phyloP scores from a whole-genome alignment of 371 early-diverging fungal genomes.

The Catenaria anguillulae region DNA sequence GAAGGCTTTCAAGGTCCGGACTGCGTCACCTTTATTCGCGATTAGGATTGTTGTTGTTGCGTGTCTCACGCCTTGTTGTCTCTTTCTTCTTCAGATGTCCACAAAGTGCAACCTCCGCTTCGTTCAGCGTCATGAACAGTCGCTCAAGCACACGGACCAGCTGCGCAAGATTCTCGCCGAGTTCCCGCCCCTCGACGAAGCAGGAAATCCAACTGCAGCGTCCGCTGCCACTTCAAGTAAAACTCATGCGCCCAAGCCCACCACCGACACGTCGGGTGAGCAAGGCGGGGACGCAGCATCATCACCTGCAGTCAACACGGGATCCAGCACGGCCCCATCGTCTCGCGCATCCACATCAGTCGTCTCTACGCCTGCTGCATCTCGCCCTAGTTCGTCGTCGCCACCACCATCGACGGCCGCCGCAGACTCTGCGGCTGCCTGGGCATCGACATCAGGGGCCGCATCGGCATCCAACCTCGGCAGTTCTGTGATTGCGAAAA shows the following conservation, averaged over 20 bases:
- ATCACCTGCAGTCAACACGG: no score
- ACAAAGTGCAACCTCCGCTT: slow-evolving; percentile 3
- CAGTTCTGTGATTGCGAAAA: background rate
- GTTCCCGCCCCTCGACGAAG: background rate
- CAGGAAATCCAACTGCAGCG: background rate
- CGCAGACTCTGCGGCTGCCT: no score
- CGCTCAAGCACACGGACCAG: slow-evolving; percentile 5
- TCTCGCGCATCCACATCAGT: no score
- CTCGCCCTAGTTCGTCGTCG: background rate
- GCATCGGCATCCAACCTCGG: no score
- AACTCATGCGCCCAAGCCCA: background rate
- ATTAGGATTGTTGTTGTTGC: no score
- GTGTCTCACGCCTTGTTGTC: no score
- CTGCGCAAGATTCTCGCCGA: background rate
- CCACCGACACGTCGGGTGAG: background rate
- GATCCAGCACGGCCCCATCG: no score
- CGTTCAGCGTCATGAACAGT: slow-evolving; percentile 1
- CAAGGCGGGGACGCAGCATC: no score
- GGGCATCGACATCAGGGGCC: no score
- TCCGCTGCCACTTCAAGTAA: background rate
- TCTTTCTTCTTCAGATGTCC: background rate
- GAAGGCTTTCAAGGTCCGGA: slow-evolving; percentile 1
- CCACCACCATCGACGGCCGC: background rate
- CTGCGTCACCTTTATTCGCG: no score
- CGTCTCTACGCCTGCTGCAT: background rate